Base-by-base conservation (phyloP, 192 early-diverging fungal species). In the Linnemannia elongata region DNA sequence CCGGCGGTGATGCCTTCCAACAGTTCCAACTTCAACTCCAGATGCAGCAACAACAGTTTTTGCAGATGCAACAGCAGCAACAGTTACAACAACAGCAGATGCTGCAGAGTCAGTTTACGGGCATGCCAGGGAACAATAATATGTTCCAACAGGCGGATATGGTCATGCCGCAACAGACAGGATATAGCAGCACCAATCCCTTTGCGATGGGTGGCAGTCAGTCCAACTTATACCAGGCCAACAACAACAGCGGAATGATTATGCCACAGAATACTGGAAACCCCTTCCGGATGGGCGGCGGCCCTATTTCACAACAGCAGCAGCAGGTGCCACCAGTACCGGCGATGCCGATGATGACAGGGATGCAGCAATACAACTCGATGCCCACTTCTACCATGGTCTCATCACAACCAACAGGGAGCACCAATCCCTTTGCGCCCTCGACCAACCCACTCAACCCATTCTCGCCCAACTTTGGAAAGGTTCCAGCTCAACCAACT, bases 401-500 rank as follows among this genome's bases (percentile, higher is more conserved):
- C 18, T 69, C 85, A 8, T 81, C 79, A 75, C 85, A 81, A 27
- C 57, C 85, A 18, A 87, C 80, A 5, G 80, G 83, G 24, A 66
- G 71, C 52, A 86, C 85, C 17, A 87, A 87, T 39, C 85, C 85
- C 22, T 87, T 87, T 78, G 80, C 80, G 30, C 85, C 85, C 10
- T 87, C 85, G 3, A 6, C 76, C 12, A 87, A 87, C 49, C 85
- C 85, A 0, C 47, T 87, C 17, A 87, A 87, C 27, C 85, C 85
- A 15, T 87, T 87, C 68, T 87, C 85, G 30, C 85, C 85, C 72
- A 87, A 87, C 54, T 87, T 78, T 78, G 85, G 85, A 27, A 87
- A 78, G 60, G 79, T 87, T 7, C 76, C 79, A 7, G 42, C 79
- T 15, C 85, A 87, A 24, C 76, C 85, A 1, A 81, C 85, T 18